These are phyloP conservation scores for Gossypium davidsonii DNA, from an alignment of 441 rosid species.

Conservation along the genomic window DNA sequence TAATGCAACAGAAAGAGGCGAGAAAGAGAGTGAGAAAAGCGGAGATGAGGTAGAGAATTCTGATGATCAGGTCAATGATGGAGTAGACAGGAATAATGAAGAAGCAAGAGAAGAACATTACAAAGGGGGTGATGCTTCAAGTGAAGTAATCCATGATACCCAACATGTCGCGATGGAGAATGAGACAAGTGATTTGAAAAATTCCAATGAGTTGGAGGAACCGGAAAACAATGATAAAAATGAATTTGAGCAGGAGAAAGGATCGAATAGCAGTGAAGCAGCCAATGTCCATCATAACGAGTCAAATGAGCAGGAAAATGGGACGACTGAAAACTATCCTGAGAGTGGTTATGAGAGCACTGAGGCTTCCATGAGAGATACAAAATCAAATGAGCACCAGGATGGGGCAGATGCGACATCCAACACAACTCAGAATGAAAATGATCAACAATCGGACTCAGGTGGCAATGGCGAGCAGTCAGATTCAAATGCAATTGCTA, in stretches of 20 bases:
- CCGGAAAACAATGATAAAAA: slow-evolving; percentile 30
- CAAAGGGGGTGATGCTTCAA: slow-evolving; percentile 89
- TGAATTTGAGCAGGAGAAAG: slow-evolving; percentile 21
- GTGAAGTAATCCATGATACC: slow-evolving; percentile 56
- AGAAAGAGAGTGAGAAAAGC: slow-evolving; percentile 20
- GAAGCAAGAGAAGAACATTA: slow-evolving; percentile 78
- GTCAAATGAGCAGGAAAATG: slow-evolving; percentile 25
- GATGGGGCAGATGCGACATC: slow-evolving; percentile 13
- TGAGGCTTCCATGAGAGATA: slow-evolving; percentile 19
- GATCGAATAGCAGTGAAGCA: slow-evolving; percentile 24
- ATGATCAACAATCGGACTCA: slow-evolving; percentile 29
- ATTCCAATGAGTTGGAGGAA: slow-evolving; percentile 23
- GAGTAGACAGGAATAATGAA: slow-evolving; percentile 37
- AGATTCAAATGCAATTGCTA: slow-evolving; percentile 35
- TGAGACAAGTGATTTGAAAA: slow-evolving; percentile 27
- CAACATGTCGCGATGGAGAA: slow-evolving; percentile 29
- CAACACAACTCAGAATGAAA: slow-evolving; percentile 23
- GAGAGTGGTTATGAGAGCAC: slow-evolving; percentile 29
- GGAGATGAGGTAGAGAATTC: slow-evolving; percentile 28
- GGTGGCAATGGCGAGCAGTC: slow-evolving; percentile 37
- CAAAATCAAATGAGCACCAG: slow-evolving; percentile 30
- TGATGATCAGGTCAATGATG: slow-evolving; percentile 38
- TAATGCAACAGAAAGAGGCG: neutral
- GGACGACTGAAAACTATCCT: slow-evolving; percentile 22
- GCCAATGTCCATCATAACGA: slow-evolving; percentile 35